Evolutionary conservation across 495 filamentous ascomycete genomes (phyloP).

Genomic region (Penicillium alfredii): DNA sequence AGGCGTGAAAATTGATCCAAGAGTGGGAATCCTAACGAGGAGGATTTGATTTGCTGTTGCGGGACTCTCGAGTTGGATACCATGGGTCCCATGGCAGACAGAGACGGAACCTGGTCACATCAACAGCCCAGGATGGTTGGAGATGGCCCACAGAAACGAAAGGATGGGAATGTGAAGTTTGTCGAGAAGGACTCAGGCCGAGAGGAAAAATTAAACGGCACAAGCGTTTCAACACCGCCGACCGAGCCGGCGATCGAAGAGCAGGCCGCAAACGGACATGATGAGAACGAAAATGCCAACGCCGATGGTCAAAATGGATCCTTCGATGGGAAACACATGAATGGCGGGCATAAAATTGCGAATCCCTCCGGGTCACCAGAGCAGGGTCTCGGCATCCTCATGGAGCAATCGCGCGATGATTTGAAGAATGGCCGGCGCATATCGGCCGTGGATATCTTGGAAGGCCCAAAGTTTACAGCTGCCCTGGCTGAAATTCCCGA

Average conservation of each 20-base stretch:
- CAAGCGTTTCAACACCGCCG: no score
- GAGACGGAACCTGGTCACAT: no score
- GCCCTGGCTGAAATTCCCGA: conserved; percentile 16
- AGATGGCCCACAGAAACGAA: not conserved
- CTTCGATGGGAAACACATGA: conserved; percentile 1
- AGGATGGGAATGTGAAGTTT: not conserved
- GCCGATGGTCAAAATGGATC: not conserved
- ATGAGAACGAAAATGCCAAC: not conserved
- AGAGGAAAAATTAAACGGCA: not conserved
- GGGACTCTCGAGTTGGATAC: no score
- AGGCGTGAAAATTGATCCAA: no score
- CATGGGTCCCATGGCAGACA: no score
- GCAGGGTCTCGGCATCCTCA: conserved; percentile 21
- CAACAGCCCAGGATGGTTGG: no score
- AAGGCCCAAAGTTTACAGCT: conserved; percentile 15
- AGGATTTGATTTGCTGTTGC: no score
- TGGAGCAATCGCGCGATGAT: conserved; percentile 11
- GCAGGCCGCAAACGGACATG: no score
- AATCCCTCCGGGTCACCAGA: conserved; percentile 3
- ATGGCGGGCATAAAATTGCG: not conserved
- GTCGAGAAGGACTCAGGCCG: no score
- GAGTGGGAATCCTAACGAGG: no score
- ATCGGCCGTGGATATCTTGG: conserved; percentile 17
- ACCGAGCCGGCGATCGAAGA: no score
- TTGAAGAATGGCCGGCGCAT: conserved; percentile 1